Evolutionary conservation across 305 asterid species (phyloP), one percentile per base, ranked within the genome.

Genomic region (Solanum chacoense): DNA sequence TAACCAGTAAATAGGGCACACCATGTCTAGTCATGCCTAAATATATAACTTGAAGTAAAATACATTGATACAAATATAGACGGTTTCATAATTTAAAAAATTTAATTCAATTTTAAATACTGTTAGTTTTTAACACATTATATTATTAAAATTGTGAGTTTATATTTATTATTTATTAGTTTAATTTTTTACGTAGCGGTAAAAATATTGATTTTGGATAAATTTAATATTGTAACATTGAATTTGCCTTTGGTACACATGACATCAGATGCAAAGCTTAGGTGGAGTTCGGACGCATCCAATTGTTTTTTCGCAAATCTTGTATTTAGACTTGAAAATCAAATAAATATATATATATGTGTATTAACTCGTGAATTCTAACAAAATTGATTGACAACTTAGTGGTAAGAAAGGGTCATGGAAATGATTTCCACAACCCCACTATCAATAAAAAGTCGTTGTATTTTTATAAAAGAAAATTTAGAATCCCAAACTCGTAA

Each of bases 11-110:
- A 81, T 18, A 42, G 86, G 86, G 29, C 86, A 81, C 71, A 42
- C 22, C 28, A 81, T 81, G 86, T 81, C 42, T 50, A 83, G 26
- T 31, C 87, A 83, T 50, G 73, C 73, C 73, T 11, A 83, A 59
- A n/a, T 18, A 59, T 55, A 59, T 59, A 20, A 59, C 69, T 59
- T 8, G 69, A 8, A 22, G 69, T 59, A 59, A 81, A 50, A 81
- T 42, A 81, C 67, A 14, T 14, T 42, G 71, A 34, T 18, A 42
- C 86, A 80, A 73, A 18, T 32, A 40, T 14, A 29, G 9, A 6
- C 9, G 4, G 35, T 71, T 71, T 71, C 11, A 71, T 71, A 28
- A 71, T 28, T 71, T 69, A 0, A 12, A 28, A 55, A 7, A 55
- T 1, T n/a, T 45, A 11, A 69, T 26, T 69, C 10, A 69, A 26